Evolutionary conservation across 306 rosid species (phyloP), one percentile per base, ranked within the genome.

Genomic region (Rubus idaeus): DNA sequence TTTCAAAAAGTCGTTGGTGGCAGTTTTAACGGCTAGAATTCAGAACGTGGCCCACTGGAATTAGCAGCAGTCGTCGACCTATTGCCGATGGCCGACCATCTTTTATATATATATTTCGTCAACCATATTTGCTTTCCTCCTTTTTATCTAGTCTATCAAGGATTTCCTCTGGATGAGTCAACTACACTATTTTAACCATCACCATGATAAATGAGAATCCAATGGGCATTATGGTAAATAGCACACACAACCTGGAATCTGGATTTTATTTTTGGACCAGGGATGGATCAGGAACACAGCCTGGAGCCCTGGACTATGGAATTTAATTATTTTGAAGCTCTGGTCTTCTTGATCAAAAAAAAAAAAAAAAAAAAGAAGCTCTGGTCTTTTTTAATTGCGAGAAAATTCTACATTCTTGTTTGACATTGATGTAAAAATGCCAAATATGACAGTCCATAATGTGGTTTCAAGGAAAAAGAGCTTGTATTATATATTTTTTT

Each of bases 31-130:
- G 88, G 88, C 77, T 82, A 78, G 57, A 78, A 60, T 42, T 57
- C 50, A 16, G 58, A 75, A 40, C 47, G 4, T 37, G 68, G 74
- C 61, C 37, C 67, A 17, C 44, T 5, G 13, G 68, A 30, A 56
- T 3, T 11, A 12, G 45, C 3, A 20, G 21, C 14, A 10, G 16
- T 52, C 26, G 74, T 16, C 80, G 61, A 37, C 49, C 17, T 74
- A 12, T 42, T 40, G 67, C 83, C 84, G 79, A 79, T 67, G 73
- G 35, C 90, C 90, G 84, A 84, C 88, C 83, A 39, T 10, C 9
- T 18, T 37, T 42, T 47, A 46, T 50, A 10, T 30, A 45, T 70
- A 41, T 17, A 46, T 8, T 12, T n/a, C 14, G 76, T 73, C 42
- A 42, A 73, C 55, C 57, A 26, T 47, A 0, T 53, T 41, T 53